These are phyloP conservation scores for Toxicodendron radicans DNA, from an alignment of 345 rosid species.

Conservation along the genomic window DNA sequence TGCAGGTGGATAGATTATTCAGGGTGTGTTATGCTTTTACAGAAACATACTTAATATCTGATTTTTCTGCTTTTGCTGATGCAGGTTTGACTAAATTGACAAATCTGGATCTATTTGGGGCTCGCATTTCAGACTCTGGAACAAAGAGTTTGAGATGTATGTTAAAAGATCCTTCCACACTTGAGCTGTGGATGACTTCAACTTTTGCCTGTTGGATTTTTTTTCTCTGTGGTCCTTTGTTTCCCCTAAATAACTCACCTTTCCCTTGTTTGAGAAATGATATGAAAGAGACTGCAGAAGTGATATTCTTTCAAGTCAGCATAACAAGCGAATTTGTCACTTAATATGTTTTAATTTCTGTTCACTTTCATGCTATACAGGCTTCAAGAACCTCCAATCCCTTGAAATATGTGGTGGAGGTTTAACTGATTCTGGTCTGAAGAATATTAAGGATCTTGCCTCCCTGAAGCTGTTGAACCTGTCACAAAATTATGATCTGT, in stretches of 20 bases:
- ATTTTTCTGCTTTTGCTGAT: constrained; percentile 8
- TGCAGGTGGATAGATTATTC: too few relatives aligned
- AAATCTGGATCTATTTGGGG: constrained; percentile 73
- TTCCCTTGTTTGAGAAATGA: background rate
- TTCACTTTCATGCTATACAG: constrained; percentile 27
- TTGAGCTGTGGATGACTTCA: background rate
- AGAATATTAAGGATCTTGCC: constrained; percentile 54
- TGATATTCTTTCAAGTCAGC: background rate
- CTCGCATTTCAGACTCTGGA: constrained; percentile 75
- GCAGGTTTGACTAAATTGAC: constrained; percentile 60
- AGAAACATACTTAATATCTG: background rate
- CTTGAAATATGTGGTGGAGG: constrained; percentile 70
- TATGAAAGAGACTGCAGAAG: background rate
- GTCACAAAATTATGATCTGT: constrained; percentile 55
- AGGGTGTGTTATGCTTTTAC: background rate
- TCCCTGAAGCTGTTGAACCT: constrained; percentile 45
- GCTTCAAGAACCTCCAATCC: constrained; percentile 55
- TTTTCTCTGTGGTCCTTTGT: background rate
- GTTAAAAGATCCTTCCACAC: background rate
- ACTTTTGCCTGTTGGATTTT: background rate
- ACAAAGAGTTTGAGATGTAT: constrained; percentile 46
- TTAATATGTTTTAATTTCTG: background rate
- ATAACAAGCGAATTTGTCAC: background rate
- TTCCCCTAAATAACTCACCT: background rate
- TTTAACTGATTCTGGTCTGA: constrained; percentile 57